Conservation (phyloP, 148 eudicot species). For the Simmondsia chinensis region DNA sequence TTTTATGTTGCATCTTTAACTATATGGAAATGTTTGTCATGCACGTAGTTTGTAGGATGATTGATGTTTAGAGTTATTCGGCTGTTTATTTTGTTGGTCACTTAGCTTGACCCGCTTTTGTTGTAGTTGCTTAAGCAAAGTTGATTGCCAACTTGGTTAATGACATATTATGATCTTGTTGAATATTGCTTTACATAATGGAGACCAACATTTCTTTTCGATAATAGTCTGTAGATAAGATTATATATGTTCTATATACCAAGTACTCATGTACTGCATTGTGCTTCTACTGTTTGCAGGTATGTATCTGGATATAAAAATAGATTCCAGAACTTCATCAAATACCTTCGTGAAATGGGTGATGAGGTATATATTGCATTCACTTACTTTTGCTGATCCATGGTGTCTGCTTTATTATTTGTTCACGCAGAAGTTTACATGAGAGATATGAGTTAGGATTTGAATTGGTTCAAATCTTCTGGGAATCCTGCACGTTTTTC, state of each 20-base stretch:
- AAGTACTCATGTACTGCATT: neutral
- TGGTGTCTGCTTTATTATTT: neutral
- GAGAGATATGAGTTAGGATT: no score
- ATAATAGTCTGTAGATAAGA: no score
- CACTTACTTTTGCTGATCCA: neutral
- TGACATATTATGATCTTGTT: neutral
- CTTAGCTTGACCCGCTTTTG: neutral
- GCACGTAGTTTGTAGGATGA: no score
- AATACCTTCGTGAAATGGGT: conserved; percentile 92
- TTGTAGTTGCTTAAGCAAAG: no score
- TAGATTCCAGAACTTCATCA: conserved; percentile 92
- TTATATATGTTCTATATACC: neutral
- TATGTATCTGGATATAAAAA: conserved; percentile 96
- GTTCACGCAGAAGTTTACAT: no score
- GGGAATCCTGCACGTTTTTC: no score
- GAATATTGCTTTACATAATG: no score
- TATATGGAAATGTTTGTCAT: no score
- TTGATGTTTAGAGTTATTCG: no score
- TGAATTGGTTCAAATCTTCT: no score
- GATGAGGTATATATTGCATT: conserved; percentile 58
- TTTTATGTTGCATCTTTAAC: no score
- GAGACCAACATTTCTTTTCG: no score
- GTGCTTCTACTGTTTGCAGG: conserved; percentile 32
- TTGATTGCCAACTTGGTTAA: neutral
- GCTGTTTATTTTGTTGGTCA: neutral